Base-by-base conservation (phyloP, 192 early-diverging fungal genomes). In the Piromyces sp. region DNA sequence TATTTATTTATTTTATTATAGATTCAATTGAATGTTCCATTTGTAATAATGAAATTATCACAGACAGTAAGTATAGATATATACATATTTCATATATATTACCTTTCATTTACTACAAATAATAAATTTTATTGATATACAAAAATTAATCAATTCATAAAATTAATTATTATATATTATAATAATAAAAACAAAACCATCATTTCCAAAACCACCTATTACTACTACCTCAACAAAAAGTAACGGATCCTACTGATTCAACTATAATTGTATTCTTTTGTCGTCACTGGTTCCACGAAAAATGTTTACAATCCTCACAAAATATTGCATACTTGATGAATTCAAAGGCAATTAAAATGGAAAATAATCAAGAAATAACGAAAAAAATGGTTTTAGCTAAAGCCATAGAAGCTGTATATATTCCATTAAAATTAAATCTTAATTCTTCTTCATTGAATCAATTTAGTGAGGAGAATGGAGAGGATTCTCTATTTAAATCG, bases 231-330 rank as follows among this genome's bases (percentile, higher is more conserved):
- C n/a, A n/a, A n/a, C 3, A 33, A 33, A 33, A 33, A 16, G 84
- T 79, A 30, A 28, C 36, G n/a, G 26, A 29, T 83, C 29, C 79
- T 30, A 22, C 26, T 30, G n/a, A 30, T 80, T 83, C 28, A 81
- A 86, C 82, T 29, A 84, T 89, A 15, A 79, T 98, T 38, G 87
- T 95, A 22, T 99, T 97, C 83, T 98, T 96, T 86, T 99, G 97
- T 81, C 89, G 92, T 81, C 96, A 99, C 84, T 88, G 90, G 2
- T 97, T 91, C 83, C 97, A 99, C 82, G 93, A 94, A 83, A 81
- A 85, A 17, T 99, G 97, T 81, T 85, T 98, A n/a, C 30, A 51
- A 28, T 36, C 85, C 17, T 81, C 81, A 22, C 33, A 36, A 30
- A 80, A 81, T 80, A 79, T 51, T 4, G 42, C 42, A 0, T 51